Percentiles rank a stretch among this genome's conserved stretches.
Evolutionary conservation across 1,284 basidiomycete species (phyloP).

Genomic region (Ceratobasidium sp.): DNA sequence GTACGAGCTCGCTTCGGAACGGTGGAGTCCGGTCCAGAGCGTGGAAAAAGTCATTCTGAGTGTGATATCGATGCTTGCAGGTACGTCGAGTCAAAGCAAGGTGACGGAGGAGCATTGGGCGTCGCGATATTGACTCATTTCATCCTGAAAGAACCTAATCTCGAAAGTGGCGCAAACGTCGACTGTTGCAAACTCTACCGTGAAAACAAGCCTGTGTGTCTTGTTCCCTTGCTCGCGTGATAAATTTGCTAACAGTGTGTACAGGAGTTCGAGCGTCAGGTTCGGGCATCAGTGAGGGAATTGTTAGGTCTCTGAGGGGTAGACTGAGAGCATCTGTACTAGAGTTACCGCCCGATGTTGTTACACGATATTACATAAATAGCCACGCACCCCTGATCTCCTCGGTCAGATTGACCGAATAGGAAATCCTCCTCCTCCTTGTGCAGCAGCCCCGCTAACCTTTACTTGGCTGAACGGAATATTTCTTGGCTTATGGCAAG

Average conservation of each 20-base stretch:
- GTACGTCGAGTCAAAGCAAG: slow-evolving; percentile 54
- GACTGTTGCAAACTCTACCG: slow-evolving; percentile 96
- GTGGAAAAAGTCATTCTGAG: slow-evolving; percentile 96
- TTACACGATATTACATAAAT: slow-evolving; percentile 4
- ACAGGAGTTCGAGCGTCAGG: slow-evolving; percentile 57
- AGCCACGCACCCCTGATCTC: background rate
- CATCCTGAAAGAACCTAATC: slow-evolving; percentile 81
- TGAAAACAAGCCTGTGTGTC: slow-evolving; percentile 71
- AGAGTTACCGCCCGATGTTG: background rate
- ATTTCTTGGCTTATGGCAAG: background rate
- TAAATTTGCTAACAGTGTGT: background rate
- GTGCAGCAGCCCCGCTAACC: background rate
- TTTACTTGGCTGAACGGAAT: background rate
- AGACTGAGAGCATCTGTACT: slow-evolving; percentile 6
- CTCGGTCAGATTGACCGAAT: background rate
- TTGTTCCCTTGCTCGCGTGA: background rate
- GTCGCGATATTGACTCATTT: background rate
- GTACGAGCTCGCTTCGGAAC: slow-evolving; percentile 93
- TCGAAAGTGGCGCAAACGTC: slow-evolving; percentile 97
- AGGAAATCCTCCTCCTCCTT: background rate
- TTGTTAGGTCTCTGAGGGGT: slow-evolving; percentile 55
- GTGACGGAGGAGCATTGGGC: background rate
- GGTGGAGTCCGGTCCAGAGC: slow-evolving; percentile 97
- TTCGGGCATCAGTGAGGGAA: slow-evolving; percentile 55
- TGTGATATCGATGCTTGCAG: slow-evolving; percentile 98